Conservation (phyloP, 352 stramenopile species). For the Aphanomyces invadans region DNA sequence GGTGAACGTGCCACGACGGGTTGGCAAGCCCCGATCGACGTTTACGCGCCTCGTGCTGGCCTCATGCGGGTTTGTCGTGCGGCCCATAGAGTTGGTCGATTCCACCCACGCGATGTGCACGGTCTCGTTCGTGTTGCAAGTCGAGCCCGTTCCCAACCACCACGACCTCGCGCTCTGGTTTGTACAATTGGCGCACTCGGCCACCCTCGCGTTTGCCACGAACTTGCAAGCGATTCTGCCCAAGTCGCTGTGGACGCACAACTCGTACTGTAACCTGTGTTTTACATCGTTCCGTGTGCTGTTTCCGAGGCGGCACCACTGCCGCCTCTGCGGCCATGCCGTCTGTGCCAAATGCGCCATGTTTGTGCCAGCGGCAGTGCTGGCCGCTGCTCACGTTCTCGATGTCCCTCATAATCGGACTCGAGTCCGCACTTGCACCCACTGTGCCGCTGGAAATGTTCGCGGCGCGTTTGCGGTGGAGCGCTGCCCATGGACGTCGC, state of each 20-base stretch:
- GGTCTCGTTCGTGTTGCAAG: background rate
- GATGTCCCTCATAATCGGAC: background rate
- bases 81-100: too few species aligned
- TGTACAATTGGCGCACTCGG: background rate
- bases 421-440: too few species aligned
- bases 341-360: slow-evolving; percentile 14
- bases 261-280: slow-evolving; percentile 18
- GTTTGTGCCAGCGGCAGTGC: background rate
- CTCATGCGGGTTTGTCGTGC: background rate
- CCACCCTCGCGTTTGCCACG: background rate
- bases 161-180: background rate
- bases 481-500: too few species aligned
- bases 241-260: slow-evolving; percentile 7
- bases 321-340: slow-evolving; percentile 16
- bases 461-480: too few species aligned
- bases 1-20: background rate
- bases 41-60: background rate
- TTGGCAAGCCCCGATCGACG: background rate
- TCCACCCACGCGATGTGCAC: background rate
- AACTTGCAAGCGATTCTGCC: background rate
- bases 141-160: background rate
- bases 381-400: background rate
- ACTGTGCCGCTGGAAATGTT: too few species aligned
- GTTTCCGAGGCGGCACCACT: slow-evolving; percentile 13
- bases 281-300: slow-evolving; percentile 4